Percentiles rank a stretch among this genome's conserved stretches.
Evolutionary conservation across 768 basidiomycete species (phyloP).

Genomic region (Xerocomus potaroensis): DNA sequence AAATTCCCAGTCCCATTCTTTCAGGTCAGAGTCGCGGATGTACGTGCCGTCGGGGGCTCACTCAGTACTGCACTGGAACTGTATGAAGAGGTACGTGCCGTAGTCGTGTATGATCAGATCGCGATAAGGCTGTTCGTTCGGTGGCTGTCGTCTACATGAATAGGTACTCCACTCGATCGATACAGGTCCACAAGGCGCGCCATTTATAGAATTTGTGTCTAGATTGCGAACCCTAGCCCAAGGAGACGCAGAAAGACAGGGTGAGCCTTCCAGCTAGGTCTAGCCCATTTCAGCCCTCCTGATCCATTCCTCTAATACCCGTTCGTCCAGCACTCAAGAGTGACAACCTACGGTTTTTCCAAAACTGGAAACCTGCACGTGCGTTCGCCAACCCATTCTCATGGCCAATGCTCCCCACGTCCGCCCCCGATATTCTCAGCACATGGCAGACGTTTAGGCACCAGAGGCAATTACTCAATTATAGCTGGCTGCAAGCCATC

Average conservation of each 20-base stretch:
- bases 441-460: conserved; percentile 21
- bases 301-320: background rate
- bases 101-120: background rate
- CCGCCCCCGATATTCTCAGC: conserved; percentile 25
- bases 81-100: conserved; percentile 27
- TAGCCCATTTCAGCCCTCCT: background rate
- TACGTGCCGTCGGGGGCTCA: conserved; percentile 28
- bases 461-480: conserved; percentile 29
- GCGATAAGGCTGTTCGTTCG: background rate
- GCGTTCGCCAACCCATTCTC: conserved; percentile 32
- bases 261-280: conserved; percentile 12
- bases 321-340: conserved; percentile 13
- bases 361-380: conserved; percentile 29
- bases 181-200: conserved; percentile 8
- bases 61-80: conserved; percentile 27
- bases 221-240: conserved; percentile 23
- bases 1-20: conserved; percentile 30
- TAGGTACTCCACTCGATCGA: conserved; percentile 25
- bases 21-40: conserved; percentile 30
- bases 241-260: conserved; percentile 24
- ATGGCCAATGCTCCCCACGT: conserved; percentile 29
- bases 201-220: conserved; percentile 25
- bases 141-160: background rate
- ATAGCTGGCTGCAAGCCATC: conserved; percentile 28
- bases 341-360: conserved; percentile 27